Conservation (phyloP, 1,139 yeast genomes). For the Geotrichum reessii region DNA sequence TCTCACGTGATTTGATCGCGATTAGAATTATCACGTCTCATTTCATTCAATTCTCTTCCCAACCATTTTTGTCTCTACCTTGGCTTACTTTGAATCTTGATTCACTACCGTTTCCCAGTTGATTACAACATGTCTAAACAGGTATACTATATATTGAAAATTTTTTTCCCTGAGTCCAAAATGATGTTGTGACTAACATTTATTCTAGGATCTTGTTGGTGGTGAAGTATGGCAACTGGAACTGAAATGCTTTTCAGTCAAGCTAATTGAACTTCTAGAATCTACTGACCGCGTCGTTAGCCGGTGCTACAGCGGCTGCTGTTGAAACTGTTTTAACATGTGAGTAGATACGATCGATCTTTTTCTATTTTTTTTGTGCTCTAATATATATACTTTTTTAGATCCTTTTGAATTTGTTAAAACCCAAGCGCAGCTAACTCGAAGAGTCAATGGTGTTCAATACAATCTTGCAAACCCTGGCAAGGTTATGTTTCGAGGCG, state of each 20-base stretch:
- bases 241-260: neutral
- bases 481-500: slow-evolving; percentile 61
- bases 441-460: slow-evolving; percentile 39
- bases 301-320: slow-evolving; percentile 73
- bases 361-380: neutral
- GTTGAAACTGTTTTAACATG: slow-evolving; percentile 64
- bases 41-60: neutral
- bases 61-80: neutral
- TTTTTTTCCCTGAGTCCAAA: too few relatives aligned
- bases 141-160: neutral
- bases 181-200: neutral
- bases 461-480: slow-evolving; percentile 37
- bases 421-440: slow-evolving; percentile 62
- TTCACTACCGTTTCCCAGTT: neutral
- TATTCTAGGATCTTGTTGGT: neutral
- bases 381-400: slow-evolving; percentile 15
- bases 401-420: slow-evolving; percentile 81
- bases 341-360: slow-evolving; percentile 18
- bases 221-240: neutral
- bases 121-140: neutral
- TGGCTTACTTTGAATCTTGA: neutral
- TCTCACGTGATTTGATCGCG: neutral
- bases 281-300: slow-evolving; percentile 54
- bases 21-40: neutral
- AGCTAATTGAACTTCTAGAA: slow-evolving; percentile 22